A percentile compares a stretch with the other conserved stretches of the same genome.
phyloP scores from a whole-genome alignment of 1,139 yeast genomes.

The Pichia cactophila region DNA sequence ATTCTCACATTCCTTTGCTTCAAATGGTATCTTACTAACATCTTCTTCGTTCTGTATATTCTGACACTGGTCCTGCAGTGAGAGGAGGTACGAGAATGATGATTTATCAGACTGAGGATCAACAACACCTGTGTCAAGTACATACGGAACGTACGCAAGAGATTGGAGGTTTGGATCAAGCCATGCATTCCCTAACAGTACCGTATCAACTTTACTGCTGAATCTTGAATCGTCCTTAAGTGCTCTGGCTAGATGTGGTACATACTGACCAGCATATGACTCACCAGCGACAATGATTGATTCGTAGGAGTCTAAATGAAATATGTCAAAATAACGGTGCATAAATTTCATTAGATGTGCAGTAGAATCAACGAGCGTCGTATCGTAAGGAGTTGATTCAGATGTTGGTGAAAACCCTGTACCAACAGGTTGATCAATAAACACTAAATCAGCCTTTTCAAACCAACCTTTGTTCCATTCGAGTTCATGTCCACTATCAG shows the following conservation, averaged over 20 bases:
- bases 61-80: constrained; percentile 58
- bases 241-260: constrained; percentile 75
- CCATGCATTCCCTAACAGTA: constrained; percentile 95
- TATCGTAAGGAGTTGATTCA: constrained; percentile 43
- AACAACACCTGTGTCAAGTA: constrained; percentile 53
- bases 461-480: constrained; percentile 72
- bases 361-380: constrained; percentile 52
- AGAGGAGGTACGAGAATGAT: constrained; percentile 35
- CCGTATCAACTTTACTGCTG: constrained; percentile 47
- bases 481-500: constrained; percentile 28
- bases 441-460: constrained; percentile 66
- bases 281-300: constrained; percentile 85
- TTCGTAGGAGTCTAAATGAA: constrained; percentile 28
- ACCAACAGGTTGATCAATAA: constrained; percentile 92
- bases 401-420: constrained; percentile 76
- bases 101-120: constrained; percentile 12
- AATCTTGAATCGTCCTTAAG: constrained; percentile 24
- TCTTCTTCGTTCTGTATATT: constrained; percentile 33
- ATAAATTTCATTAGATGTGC: constrained; percentile 59
- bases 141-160: constrained; percentile 70
- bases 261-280: constrained; percentile 94
- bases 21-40: constrained; percentile 27
- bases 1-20: constrained; percentile 41
- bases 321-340: constrained; percentile 46
- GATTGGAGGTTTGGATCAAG: constrained; percentile 86